Conservation (phyloP, 2,329 filamentous ascomycete genomes). For the Aureobasidium sp. region DNA sequence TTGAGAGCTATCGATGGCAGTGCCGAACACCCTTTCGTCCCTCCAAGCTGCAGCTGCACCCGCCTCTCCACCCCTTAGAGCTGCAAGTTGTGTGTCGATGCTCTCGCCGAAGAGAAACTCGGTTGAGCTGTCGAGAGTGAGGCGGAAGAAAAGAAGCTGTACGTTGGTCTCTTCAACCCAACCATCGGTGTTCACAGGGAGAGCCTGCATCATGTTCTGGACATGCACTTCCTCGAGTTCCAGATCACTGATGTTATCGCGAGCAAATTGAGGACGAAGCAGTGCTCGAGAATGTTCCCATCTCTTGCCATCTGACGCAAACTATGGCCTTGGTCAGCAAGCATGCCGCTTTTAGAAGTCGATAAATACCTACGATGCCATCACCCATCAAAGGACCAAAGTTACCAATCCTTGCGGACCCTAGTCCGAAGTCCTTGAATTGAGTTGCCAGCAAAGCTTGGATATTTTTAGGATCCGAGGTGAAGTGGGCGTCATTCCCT, state of each 20-base stretch:
- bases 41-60: conserved; percentile 15
- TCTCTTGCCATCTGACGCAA: conserved; percentile 23
- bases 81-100: conserved; percentile 28
- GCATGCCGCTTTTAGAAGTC: background rate
- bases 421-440: conserved; percentile 26
- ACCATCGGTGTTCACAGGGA: conserved; percentile 18
- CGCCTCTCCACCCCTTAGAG: conserved; percentile 14
- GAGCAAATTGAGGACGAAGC: conserved; percentile 30
- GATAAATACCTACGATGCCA: conserved; percentile 19
- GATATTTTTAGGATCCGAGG: conserved; percentile 28
- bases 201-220: conserved; percentile 25
- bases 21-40: conserved; percentile 32
- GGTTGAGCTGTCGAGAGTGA: conserved; percentile 42
- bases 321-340: background rate
- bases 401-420: conserved; percentile 20
- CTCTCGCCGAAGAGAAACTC: conserved; percentile 42
- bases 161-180: conserved; percentile 23
- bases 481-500: conserved; percentile 22
- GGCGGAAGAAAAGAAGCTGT: conserved; percentile 38
- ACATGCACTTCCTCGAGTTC: conserved; percentile 29
- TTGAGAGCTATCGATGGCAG: conserved; percentile 36
- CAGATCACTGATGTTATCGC: conserved; percentile 30
- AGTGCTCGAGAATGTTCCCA: conserved; percentile 30
- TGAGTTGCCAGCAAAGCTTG: conserved; percentile 27
- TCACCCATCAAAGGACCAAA: conserved; percentile 24